phyloP scores from a whole-genome alignment of 371 early-diverging fungal species.

The Zychaea mexicana region DNA sequence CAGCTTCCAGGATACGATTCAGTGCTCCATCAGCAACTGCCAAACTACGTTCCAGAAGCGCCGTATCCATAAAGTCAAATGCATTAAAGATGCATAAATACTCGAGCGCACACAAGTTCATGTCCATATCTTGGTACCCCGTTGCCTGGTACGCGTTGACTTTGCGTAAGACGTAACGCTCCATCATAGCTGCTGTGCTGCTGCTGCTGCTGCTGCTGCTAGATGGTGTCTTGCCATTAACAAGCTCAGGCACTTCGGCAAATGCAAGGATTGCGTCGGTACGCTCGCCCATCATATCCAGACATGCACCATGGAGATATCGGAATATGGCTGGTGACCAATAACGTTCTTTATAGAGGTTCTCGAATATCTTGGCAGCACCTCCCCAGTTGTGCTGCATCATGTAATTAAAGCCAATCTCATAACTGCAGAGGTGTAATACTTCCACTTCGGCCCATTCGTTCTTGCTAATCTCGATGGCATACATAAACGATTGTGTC shows the following conservation, averaged over 20 bases:
- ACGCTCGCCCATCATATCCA: constrained; percentile 52
- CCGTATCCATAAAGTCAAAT: constrained; percentile 57
- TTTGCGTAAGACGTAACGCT: constrained; percentile 59
- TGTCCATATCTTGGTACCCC: constrained; percentile 57
- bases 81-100: constrained; percentile 61
- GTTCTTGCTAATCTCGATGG: constrained; percentile 51
- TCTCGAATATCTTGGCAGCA: constrained; percentile 54
- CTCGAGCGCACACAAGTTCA: constrained; percentile 59
- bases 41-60: constrained; percentile 39
- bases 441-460: constrained; percentile 60
- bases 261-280: constrained; percentile 55
- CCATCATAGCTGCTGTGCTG: constrained; percentile 47
- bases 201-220: constrained; percentile 7
- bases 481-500: constrained; percentile 51
- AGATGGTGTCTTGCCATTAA: constrained; percentile 42
- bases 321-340: constrained; percentile 66
- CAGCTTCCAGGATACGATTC: constrained; percentile 37
- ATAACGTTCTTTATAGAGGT: constrained; percentile 55
- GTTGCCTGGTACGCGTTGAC: constrained; percentile 52
- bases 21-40: constrained; percentile 42
- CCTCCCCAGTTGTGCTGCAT: constrained; percentile 61
- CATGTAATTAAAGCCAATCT: constrained; percentile 61
- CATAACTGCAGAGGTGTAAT: constrained; percentile 56
- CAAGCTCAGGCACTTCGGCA: constrained; percentile 41
- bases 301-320: constrained; percentile 58